A percentile compares a stretch with the other conserved stretches of the same genome.
Conservation (phyloP, 352 stramenopile species). For the Pythium sp. region DNA sequence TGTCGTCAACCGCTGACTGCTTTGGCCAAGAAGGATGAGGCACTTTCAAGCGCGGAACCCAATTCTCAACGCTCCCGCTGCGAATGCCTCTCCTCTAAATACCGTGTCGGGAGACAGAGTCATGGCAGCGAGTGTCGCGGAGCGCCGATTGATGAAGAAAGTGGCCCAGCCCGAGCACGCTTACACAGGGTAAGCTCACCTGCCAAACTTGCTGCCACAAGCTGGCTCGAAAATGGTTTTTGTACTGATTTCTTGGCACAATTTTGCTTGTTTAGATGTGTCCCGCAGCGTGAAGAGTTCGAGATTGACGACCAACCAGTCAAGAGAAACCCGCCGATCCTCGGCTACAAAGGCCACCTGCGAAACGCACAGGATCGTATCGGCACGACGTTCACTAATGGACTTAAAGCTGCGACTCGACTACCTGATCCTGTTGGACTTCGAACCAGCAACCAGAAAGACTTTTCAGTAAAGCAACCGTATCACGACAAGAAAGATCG, state of each 20-base stretch:
- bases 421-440: slow-evolving; percentile 14
- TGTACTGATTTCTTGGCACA: neutral
- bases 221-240: neutral
- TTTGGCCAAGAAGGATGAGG: neutral
- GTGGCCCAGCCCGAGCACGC: slow-evolving; percentile 59
- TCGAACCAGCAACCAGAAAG: slow-evolving; percentile 5
- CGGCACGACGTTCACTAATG: slow-evolving; percentile 68
- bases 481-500: neutral
- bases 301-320: slow-evolving; percentile 20
- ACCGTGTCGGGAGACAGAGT: slow-evolving; percentile 13
- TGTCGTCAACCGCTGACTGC: neutral
- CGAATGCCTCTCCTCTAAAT: slow-evolving; percentile 14
- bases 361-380: slow-evolving; percentile 56
- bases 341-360: slow-evolving; percentile 64
- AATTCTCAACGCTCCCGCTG: slow-evolving; percentile 8
- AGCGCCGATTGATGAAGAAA: slow-evolving; percentile 69
- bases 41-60: slow-evolving; percentile 17
- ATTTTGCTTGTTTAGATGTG: slow-evolving; percentile 17
- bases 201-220: neutral
- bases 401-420: slow-evolving; percentile 32
- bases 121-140: slow-evolving; percentile 36
- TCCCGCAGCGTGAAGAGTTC: slow-evolving; percentile 23
- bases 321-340: slow-evolving; percentile 37
- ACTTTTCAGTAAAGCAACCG: neutral
- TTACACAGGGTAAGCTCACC: slow-evolving; percentile 48